Base-by-base conservation (phyloP, 495 filamentous ascomycete genomes). In the Penicillium malachiteum region DNA sequence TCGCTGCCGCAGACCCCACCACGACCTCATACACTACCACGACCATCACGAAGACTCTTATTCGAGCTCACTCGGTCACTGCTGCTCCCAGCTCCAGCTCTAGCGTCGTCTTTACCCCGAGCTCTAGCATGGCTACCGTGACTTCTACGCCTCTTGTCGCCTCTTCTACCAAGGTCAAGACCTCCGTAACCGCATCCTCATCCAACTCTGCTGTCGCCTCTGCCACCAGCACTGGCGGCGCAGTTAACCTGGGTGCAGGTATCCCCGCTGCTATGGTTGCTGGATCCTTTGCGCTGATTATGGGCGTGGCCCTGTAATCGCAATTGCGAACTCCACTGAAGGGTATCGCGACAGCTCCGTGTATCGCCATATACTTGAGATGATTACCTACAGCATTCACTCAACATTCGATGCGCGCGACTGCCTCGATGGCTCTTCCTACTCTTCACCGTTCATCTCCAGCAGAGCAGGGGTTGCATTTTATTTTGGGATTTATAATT, bases 211-310 rank as follows among this genome's bases (percentile, higher is more conserved):
- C n/a, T n/a, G 59, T 64, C 5, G 57, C 60, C 13, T 69, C 68
- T 12, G 59, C 58, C 31, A 55, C 57, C 39, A 57, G 54, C 14
- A 63, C 52, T 26, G 65, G 65, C 38, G 67, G 57, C 4, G 64
- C 65, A 3, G 50, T 55, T 35, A 53, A 55, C 51, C 43, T 70
- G 31, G 56, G 57, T 43, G 68, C 62, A 48, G 61, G 60, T 57
- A 58, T 77, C 55, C 65, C 70, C 4, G 61, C 68, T 35, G 74
- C 68, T 32, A 49, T 77, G 8, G 63, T 69, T 16, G 71, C 71
- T 1, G 72, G 74, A 37, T 75, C 70, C 26, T 52, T 77, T 17
- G 72, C 73, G 45, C 59, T 77, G 55, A 55, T 72, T 57, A 42
- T 77, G 66, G 74, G 70, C 51, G 58, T 51, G 41, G 56, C 61